Percentiles rank a stretch among this genome's conserved stretches.
Conservation (phyloP, 208 protist species). For the Herpetomonas samuelpessoai region DNA sequence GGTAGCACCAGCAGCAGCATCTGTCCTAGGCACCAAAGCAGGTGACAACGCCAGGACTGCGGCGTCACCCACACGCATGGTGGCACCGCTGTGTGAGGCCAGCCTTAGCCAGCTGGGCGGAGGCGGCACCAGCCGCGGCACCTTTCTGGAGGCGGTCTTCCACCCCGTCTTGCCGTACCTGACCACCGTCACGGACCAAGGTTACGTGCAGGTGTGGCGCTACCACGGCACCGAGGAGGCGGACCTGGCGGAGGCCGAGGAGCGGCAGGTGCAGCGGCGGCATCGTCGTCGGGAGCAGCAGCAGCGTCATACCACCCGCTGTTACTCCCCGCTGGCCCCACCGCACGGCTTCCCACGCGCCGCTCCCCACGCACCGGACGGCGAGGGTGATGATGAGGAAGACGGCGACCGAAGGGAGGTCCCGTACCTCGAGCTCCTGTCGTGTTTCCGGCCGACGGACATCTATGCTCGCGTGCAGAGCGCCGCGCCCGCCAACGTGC, state of each 20-base stretch:
- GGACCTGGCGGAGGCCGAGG: slow-evolving; percentile 1
- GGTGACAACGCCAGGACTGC: too few species aligned
- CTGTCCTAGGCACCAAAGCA: too few species aligned
- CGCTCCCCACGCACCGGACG: neutral
- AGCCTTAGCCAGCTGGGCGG: neutral
- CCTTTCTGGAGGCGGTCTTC: slow-evolving; percentile 34
- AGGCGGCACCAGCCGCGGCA: slow-evolving; percentile 6
- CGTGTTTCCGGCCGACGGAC: slow-evolving; percentile 10
- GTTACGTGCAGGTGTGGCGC: slow-evolving; percentile 59
- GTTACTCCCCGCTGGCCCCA: too few species aligned
- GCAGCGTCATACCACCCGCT: too few species aligned
- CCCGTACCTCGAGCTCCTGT: slow-evolving; percentile 1
- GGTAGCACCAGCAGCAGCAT: too few species aligned
- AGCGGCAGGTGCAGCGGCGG: too few species aligned
- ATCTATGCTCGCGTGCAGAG: slow-evolving; percentile 23
- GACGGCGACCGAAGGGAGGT: too few species aligned
- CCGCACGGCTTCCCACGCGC: too few species aligned
- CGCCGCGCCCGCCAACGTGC: slow-evolving; percentile 10
- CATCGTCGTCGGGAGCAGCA: too few species aligned
- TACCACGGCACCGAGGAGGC: slow-evolving; percentile 17
- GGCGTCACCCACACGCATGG: too few species aligned
- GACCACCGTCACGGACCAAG: slow-evolving; percentile 49
- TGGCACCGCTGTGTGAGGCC: neutral
- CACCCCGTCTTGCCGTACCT: slow-evolving; percentile 54
- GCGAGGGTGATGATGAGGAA: neutral